Base-by-base conservation (phyloP, 192 early-diverging fungal species). In the Funneliformis mosseae region DNA sequence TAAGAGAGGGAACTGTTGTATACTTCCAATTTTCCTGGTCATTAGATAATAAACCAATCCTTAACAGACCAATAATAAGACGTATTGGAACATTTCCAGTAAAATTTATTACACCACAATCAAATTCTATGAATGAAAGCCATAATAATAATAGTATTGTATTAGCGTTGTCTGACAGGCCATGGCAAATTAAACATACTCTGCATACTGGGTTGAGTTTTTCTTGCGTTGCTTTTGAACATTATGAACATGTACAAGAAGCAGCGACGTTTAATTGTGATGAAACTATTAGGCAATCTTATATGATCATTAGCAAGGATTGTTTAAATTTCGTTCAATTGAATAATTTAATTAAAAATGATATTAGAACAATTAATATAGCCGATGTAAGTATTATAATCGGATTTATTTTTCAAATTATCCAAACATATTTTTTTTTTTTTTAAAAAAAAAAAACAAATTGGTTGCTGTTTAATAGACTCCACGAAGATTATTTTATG, bases 251-350 rank as follows among this genome's bases (percentile, higher is more conserved):
- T 75, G 74, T 75, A 28, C 25, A 48, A 43, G 38, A 75, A 50
- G 74, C 46, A 27, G 74, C 74, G 6, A 16, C 23, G n/a, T 28
- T 39, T 18, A 55, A 55, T 16, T 28, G 28, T 60, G 46, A 75
- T 16, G 48, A 21, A 5, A n/a, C 46, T 75, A 23, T 75, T 43
- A 27, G 11, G 10, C 48, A 75, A 27, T 23, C 27, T 9, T 75
- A 75, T 59, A 75, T 75, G 74, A 60, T 75, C 33, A 39, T 75
- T 59, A 33, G 46, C 12, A 50, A 75, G n/a, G 33, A 75, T n/a
- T 75, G 74, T 55, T 55, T 75, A 18, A 60, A 75, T 75, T 75
- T 75, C n/a, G 48, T 75, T 8, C 45, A 75, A 75, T 60, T 75
- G 23, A 60, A 60, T 61, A 59, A 41, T 60, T 41, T 50, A 18